A percentile compares a stretch with the other conserved stretches of the same genome.
Evolutionary conservation across 345 rosid genomes (phyloP).

Genomic region (Noccaea bulbosa): DNA sequence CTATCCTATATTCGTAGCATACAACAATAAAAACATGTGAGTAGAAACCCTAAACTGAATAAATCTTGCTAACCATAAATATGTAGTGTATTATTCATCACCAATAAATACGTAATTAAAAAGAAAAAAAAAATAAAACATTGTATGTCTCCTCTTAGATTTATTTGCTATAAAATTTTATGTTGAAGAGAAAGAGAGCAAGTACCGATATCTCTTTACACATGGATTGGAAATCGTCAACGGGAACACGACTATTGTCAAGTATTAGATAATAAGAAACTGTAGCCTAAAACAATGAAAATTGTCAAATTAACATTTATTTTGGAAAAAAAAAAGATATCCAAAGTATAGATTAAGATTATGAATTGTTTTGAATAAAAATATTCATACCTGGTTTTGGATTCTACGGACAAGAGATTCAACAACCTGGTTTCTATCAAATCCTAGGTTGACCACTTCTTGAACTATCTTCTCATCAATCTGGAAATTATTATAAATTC

Average conservation of each 20-base stretch:
- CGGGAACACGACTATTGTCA: constrained; percentile 62
- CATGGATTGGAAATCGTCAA: constrained; percentile 61
- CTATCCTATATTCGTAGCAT: constrained; percentile 47
- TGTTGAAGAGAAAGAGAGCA: constrained; percentile 19
- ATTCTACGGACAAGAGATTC: constrained; percentile 69
- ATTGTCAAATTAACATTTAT: background rate
- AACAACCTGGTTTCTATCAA: constrained; percentile 57
- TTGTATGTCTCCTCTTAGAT: background rate
- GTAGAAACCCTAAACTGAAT: background rate
- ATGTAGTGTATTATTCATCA: background rate
- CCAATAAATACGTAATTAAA: no score
- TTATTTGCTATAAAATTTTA: background rate
- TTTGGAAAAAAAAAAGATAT: background rate
- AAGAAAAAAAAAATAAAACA: background rate
- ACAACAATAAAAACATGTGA: background rate
- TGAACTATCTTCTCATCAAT: constrained; percentile 77
- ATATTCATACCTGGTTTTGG: constrained; percentile 64
- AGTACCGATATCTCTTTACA: constrained; percentile 60
- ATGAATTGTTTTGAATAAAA: background rate
- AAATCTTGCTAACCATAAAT: no score
- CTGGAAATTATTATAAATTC: constrained; percentile 44
- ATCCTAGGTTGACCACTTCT: constrained; percentile 68
- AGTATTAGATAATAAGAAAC: constrained; percentile 75
- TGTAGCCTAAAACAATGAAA: constrained; percentile 65
- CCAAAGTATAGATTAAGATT: background rate